A percentile compares a stretch with the other conserved stretches of the same genome.
Conservation (phyloP, 768 basidiomycete genomes). For the Tylopilus vinaceipallidus region DNA sequence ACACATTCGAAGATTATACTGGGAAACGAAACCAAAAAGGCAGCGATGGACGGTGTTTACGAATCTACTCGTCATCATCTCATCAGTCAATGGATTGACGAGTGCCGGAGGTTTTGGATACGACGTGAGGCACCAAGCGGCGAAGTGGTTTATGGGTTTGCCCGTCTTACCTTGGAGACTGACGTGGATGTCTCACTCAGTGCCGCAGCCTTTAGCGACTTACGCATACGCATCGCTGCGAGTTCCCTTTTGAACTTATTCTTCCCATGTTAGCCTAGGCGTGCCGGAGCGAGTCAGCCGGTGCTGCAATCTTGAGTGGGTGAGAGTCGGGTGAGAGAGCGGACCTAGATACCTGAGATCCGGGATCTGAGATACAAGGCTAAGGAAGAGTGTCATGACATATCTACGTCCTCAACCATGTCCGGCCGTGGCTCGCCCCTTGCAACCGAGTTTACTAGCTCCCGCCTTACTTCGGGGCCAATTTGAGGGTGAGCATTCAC, state of each 20-base stretch:
- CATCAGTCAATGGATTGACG: constrained; percentile 32
- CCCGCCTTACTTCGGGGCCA: constrained; percentile 84
- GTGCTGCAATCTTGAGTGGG: too few relatives aligned
- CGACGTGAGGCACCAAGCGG: constrained; percentile 55
- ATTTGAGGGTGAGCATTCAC: constrained; percentile 86
- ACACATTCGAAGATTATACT: constrained; percentile 52
- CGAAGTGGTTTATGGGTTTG: too few relatives aligned
- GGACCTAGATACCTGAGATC: too few relatives aligned
- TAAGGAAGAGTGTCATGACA: constrained; percentile 39
- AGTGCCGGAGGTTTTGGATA: constrained; percentile 52
- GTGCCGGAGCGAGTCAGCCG: too few relatives aligned
- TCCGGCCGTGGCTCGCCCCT: constrained; percentile 76
- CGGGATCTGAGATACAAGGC: constrained; percentile 1
- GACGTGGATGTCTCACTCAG: too few relatives aligned
- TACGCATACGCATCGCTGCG: too few relatives aligned
- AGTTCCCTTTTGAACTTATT: too few relatives aligned
- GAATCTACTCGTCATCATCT: constrained; percentile 8
- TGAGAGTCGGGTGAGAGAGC: too few relatives aligned
- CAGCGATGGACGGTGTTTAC: constrained; percentile 35
- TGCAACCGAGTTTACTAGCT: constrained; percentile 82
- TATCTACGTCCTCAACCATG: constrained; percentile 62
- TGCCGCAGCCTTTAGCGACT: too few relatives aligned
- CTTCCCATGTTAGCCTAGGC: too few relatives aligned
- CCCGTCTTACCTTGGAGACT: too few relatives aligned
- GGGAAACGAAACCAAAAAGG: constrained; percentile 60